Percentiles rank a stretch among this genome's conserved stretches.
Evolutionary conservation across 305 asterid species (phyloP).

Genomic region (Rubia balearica): DNA sequence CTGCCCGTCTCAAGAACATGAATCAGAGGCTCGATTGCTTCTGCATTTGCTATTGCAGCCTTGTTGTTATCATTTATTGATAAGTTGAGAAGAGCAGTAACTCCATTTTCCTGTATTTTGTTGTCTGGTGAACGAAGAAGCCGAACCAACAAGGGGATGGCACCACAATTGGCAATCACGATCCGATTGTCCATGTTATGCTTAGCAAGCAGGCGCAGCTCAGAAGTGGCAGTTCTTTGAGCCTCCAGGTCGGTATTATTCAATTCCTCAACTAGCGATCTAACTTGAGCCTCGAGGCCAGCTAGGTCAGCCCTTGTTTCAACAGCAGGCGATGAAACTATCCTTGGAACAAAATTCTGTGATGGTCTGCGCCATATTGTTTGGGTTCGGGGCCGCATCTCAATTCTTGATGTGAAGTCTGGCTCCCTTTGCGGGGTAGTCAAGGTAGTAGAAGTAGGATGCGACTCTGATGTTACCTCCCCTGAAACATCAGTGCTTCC

Average conservation of each 20-base stretch:
- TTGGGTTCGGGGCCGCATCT: constrained; percentile 59
- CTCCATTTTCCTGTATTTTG: constrained; percentile 67
- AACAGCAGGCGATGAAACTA: constrained; percentile 55
- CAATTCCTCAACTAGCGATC: constrained; percentile 61
- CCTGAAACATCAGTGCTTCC: constrained; percentile 56
- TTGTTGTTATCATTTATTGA: constrained; percentile 85
- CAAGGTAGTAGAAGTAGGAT: constrained; percentile 36
- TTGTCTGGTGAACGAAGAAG: constrained; percentile 59
- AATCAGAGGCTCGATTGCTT: constrained; percentile 76
- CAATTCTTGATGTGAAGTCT: constrained; percentile 44
- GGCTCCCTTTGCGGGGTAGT: constrained; percentile 49
- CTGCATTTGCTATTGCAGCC: constrained; percentile 70
- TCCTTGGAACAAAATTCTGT: constrained; percentile 59
- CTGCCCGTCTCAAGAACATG: constrained; percentile 73
- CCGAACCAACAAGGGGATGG: constrained; percentile 51
- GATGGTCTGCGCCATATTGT: constrained; percentile 73
- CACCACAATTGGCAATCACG: constrained; percentile 68
- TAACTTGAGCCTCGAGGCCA: constrained; percentile 64
- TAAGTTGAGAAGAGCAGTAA: constrained; percentile 87
- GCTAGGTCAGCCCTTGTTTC: constrained; percentile 70
- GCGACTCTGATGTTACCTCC: constrained; percentile 50
- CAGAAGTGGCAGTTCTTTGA: constrained; percentile 56
- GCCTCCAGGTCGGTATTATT: constrained; percentile 48
- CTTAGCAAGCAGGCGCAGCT: constrained; percentile 77
- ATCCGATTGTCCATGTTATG: constrained; percentile 86